A percentile compares a stretch with the other conserved stretches of the same genome.
Conservation (phyloP, 73 alveolate genomes). For the Urostyla sp. region DNA sequence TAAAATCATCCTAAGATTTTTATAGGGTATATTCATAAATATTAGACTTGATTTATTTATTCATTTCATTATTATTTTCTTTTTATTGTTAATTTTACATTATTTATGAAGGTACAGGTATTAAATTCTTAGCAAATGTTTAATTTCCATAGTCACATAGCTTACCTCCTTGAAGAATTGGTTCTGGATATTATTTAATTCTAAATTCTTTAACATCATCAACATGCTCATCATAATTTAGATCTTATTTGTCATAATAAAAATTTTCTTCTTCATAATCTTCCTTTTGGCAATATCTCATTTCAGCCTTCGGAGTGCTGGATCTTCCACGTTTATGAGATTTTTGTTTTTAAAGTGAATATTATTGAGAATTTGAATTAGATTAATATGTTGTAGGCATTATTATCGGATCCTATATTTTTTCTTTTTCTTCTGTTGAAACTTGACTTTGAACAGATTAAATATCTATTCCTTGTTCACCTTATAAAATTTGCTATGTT, state of each 20-base stretch:
- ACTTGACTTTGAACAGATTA: too few relatives aligned
- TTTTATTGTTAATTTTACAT: neutral
- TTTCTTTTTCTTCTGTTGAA: too few relatives aligned
- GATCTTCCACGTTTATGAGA: slow-evolving; percentile 27
- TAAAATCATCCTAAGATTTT: neutral
- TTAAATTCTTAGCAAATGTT: neutral
- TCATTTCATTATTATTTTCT: neutral
- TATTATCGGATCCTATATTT: too few relatives aligned
- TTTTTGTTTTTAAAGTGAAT: neutral
- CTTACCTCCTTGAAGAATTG: neutral
- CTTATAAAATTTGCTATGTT: too few relatives aligned
- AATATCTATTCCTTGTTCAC: too few relatives aligned
- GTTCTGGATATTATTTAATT: slow-evolving; percentile 25
- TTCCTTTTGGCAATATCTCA: slow-evolving; percentile 37
- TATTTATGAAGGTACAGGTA: neutral
- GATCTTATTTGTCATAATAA: neutral
- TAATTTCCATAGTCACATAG: neutral
- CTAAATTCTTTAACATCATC: slow-evolving; percentile 2
- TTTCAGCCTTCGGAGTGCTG: slow-evolving; percentile 51
- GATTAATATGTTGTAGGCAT: neutral
- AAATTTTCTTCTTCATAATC: slow-evolving; percentile 13
- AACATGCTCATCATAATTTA: neutral
- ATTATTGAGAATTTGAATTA: too few relatives aligned
- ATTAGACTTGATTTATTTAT: neutral
- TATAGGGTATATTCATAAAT: slow-evolving; percentile 33